Base-by-base conservation (phyloP, 257 asterid genomes). In the Avicennia marina region DNA sequence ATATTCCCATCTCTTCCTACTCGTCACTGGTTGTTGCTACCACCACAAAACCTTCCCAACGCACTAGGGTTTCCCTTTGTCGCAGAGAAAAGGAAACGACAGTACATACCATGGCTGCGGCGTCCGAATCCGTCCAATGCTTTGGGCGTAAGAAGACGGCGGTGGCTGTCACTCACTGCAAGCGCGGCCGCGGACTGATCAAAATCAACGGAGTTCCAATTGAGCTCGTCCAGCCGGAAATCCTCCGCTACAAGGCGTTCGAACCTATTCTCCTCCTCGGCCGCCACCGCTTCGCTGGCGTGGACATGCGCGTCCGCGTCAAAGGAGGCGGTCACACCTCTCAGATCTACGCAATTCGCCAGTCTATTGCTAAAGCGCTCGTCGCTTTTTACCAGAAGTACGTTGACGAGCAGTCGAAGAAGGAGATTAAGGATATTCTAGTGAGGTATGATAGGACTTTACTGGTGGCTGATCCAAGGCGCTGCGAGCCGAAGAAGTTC, bases 401-500 rank as follows among this genome's bases (percentile, higher is more conserved):
- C 58, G 95, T 83, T 0, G 90, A 86, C 46, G 95, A 86, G 76
- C 85, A 76, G 72, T 62, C 79, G 55, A 87, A 87, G 81, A 86
- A 83, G 82, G 88, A 81, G 71, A 84, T 81, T n/a, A 87, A 84
- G 89, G 96, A 84, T 29, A 76, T 84, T 24, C 86, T 87, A 7
- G 75, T 71, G 10, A 63, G 86, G 60, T 87, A 87, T 20, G 95
- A 81, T 8, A 68, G 94, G 80, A 87, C 95, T 46, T 54, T 87
- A 69, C 90, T 87, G 12, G 96, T 87, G 32, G 96, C 94, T 11
- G 96, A 87, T 75, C 96, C n/a, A 2, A 75, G 94, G 73, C 84
- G 91, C 0, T 84, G 91, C 26, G 96, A 87, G 90, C 95, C 94
- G 4, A 87, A 87, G 85, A 87, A 87, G 77, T 87, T 87, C 19